phyloP scores from a whole-genome alignment of 2,329 filamentous ascomycete genomes.

The Zasmidium angulare region DNA sequence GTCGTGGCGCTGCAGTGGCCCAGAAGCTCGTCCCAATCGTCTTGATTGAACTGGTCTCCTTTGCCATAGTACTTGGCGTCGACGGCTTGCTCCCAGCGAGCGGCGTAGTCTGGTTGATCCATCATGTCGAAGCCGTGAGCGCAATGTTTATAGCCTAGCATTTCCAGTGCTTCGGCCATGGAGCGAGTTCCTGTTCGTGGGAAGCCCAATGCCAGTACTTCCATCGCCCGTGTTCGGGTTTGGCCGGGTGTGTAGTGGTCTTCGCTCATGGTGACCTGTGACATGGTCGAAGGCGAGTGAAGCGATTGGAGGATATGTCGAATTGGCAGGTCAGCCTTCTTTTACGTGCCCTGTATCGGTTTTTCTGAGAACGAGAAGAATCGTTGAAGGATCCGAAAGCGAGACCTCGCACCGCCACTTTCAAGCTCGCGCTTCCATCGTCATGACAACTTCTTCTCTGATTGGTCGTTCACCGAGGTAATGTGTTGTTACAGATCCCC shows the following conservation, averaged over 20 bases:
- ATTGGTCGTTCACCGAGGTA: too few species aligned
- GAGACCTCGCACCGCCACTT: too few species aligned
- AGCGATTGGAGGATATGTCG: too few species aligned
- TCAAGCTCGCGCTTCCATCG: too few species aligned
- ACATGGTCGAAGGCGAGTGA: too few species aligned
- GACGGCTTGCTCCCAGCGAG: not conserved
- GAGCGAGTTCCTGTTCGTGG: not conserved
- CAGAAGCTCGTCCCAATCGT: constrained; percentile 2
- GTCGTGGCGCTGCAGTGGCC: constrained; percentile 3
- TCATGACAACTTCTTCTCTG: too few species aligned
- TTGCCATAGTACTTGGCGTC: constrained; percentile 1
- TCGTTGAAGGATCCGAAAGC: too few species aligned
- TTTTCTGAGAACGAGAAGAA: too few species aligned
- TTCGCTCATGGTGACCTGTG: too few species aligned
- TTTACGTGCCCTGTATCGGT: too few species aligned
- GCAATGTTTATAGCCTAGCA: constrained; percentile 21
- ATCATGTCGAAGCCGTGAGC: constrained; percentile 18
- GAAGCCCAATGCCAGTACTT: not conserved
- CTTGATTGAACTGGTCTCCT: not conserved
- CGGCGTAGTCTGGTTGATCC: not conserved
- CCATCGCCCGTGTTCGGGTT: not conserved
- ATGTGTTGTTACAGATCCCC: too few species aligned
- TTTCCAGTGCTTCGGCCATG: constrained; percentile 11
- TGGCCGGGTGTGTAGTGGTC: not conserved
- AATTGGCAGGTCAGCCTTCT: too few species aligned